Evolutionary conservation across 2,329 filamentous ascomycete species (phyloP), one percentile per base, ranked within the genome.

Genomic region (Hypocreales sp.): DNA sequence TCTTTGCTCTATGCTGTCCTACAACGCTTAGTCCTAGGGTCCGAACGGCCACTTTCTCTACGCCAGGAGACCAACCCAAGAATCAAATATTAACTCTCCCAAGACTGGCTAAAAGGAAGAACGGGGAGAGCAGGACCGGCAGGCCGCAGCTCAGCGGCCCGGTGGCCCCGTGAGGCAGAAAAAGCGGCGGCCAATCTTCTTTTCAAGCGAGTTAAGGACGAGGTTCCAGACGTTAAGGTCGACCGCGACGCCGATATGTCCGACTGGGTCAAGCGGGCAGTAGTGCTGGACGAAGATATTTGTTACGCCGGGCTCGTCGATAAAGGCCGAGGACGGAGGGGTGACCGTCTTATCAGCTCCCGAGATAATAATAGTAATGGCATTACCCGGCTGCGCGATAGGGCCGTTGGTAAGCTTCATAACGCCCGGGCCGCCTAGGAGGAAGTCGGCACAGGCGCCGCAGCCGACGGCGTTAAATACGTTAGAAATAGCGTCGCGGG

Each of bases 261-360:
- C 33, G 8, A 34, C 31, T 4, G 15, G 19, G 20, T 37, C 35
- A 5, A 22, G 5, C 2, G 33, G 31, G 23, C 37, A 37, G 17
- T 32, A 31, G 11, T 37, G 31, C 23, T 39, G 37, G 6, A 37
- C 27, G 11, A 17, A 35, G 7, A 39, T 28, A 22, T 39, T 39
- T 7, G 23, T 24, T 4, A 39, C 37, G n/a, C 30, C 30, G 5
- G 23, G 15, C 21, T 37, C 35, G 10, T 31, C 12, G n/a, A 39
- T 26, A 27, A 39, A 39, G 8, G 37, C 22, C 8, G 31, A 32
- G 13, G 10, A 20, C 3, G 26, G 15, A 2, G 35, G 35, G 5
- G 37, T 35, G 15, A 37, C 29, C 3, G 35, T 11, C 30, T 30
- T 24, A 17, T 39, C 36, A 8, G 15, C 11, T 7, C 21, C 17